Base-by-base conservation (phyloP, 1,139 yeast species). In the Candida freyschussii region DNA sequence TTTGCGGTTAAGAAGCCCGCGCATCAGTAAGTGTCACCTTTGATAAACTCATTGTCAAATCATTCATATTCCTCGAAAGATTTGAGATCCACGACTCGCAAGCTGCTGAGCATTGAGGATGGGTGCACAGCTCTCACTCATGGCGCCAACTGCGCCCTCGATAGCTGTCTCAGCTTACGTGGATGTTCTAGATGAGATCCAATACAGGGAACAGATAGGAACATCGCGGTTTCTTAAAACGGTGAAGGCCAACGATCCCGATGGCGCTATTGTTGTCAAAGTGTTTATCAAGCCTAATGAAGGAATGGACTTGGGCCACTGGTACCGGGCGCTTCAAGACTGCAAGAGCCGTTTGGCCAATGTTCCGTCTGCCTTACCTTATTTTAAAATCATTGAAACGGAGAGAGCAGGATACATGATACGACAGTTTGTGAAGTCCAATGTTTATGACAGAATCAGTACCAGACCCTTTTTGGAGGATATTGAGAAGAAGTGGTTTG, bases 71-170 rank as follows among this genome's bases (percentile, higher is more conserved):
- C n/a, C n/a, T n/a, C n/a, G n/a, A n/a, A n/a, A n/a, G n/a, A n/a
- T n/a, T n/a, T n/a, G n/a, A n/a, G n/a, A 18, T 18, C 21, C 11
- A 18, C 21, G 10, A 8, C 11, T 18, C 11, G 21, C 10, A 8
- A 18, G 8, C 21, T 18, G 21, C 21, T 18, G 11, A 8, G 11
- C 21, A 18, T 18, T 18, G 21, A 8, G 11, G 13, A 87, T 89
- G 96, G 96, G 96, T 13, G 86, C 85, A 14, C 82, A 83, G 55
- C 63, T 89, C 45, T 87, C 96, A 5, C 65, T 84, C 29, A 62
- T 86, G 53, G 86, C 96, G 18, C 96, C 96, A 6, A 77, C 91
- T 11, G 87, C 96, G 4, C 89, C 94, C 5, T 84, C 96, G 1
- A 85, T 91, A 49, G 96, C 95, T 10, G 70, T 87, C 5, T 87